These are phyloP conservation scores for Laetiporus sulphureus DNA, from an alignment of 1,284 basidiomycete species.

Conservation along the genomic window DNA sequence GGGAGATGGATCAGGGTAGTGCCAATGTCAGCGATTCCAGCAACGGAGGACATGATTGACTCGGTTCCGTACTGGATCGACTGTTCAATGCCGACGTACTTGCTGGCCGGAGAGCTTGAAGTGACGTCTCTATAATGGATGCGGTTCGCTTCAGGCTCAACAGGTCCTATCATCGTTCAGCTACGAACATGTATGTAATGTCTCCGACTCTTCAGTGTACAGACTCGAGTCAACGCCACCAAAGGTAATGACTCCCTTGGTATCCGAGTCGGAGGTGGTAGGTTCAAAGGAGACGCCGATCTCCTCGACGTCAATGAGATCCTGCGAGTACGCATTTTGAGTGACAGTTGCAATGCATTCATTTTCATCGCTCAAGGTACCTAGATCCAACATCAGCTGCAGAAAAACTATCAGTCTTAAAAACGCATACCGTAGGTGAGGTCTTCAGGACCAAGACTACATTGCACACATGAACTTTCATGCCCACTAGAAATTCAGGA, in stretches of 20 bases:
- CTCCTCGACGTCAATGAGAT: slow-evolving; percentile 19
- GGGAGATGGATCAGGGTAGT: slow-evolving; percentile 31
- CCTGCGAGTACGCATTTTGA: slow-evolving; percentile 39
- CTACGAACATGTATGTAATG: slow-evolving; percentile 37
- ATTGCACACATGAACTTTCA: not conserved
- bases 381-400: slow-evolving; percentile 1
- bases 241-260: slow-evolving; percentile 30
- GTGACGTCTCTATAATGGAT: slow-evolving; percentile 32
- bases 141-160: too few relatives aligned
- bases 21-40: slow-evolving; percentile 23
- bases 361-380: slow-evolving; percentile 24
- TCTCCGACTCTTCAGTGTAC: slow-evolving; percentile 32
- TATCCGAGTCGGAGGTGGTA: slow-evolving; percentile 25
- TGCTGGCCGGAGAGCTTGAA: slow-evolving; percentile 32
- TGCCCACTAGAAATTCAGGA: slow-evolving; percentile 34
- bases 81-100: slow-evolving; percentile 49
- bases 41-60: slow-evolving; percentile 15
- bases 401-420: slow-evolving; percentile 23
- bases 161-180: too few relatives aligned
- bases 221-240: slow-evolving; percentile 43
- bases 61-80: slow-evolving; percentile 35
- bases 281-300: slow-evolving; percentile 47
- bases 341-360: slow-evolving; percentile 33
- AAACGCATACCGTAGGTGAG: slow-evolving; percentile 30
- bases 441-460: slow-evolving; percentile 39